Conservation (phyloP, 169 alveolate species). For the Plasmodium gonderi region DNA sequence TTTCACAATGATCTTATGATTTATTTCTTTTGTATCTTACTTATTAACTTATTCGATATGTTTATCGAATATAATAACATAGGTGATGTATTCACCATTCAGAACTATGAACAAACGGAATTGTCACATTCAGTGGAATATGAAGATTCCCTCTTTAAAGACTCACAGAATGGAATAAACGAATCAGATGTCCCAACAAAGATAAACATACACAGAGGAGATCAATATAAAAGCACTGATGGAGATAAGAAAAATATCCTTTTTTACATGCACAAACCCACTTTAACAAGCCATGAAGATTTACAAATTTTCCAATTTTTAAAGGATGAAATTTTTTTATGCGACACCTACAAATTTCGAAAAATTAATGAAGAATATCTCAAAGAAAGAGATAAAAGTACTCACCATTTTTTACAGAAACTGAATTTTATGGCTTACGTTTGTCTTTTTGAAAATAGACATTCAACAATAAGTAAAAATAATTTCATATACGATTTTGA, state of each 20-base stretch:
- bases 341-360: conserved; percentile 25
- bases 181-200: neutral
- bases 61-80: conserved; percentile 10
- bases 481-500: conserved; percentile 43
- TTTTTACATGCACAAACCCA: conserved; percentile 47
- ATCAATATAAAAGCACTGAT: neutral
- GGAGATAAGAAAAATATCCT: conserved; percentile 6
- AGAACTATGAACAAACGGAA: neutral
- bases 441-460: conserved; percentile 62
- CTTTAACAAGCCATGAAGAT: conserved; percentile 30
- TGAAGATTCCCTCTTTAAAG: neutral
- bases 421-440: conserved; percentile 43
- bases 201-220: neutral
- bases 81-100: conserved; percentile 31
- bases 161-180: neutral
- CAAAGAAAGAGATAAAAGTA: conserved; percentile 15
- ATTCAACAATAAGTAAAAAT: conserved; percentile 11
- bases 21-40: conserved; percentile 40
- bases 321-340: conserved; percentile 65
- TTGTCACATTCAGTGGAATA: neutral
- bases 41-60: conserved; percentile 13
- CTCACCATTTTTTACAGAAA: conserved; percentile 26
- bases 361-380: conserved; percentile 38
- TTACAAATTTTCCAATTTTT: conserved; percentile 52
- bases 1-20: conserved; percentile 42